Conservation (phyloP, 176 grass and related monocot species). For the Aegilops umbellulata region DNA sequence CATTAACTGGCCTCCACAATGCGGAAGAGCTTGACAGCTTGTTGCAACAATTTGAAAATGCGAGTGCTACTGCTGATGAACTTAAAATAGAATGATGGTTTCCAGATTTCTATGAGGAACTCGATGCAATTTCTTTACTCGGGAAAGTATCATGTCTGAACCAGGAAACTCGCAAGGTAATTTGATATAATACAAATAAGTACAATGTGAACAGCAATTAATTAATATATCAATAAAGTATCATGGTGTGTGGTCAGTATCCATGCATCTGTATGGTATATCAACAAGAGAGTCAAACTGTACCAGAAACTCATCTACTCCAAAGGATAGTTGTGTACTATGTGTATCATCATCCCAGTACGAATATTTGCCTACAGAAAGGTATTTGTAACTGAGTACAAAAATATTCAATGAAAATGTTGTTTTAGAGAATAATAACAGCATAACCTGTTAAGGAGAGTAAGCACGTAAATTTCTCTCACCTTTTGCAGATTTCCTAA, state of each 20-base stretch:
- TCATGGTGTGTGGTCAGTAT: background rate
- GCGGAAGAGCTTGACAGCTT: background rate
- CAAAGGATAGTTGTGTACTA: slow-evolving; percentile 79
- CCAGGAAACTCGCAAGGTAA: background rate
- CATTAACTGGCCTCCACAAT: background rate
- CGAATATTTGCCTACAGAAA: slow-evolving; percentile 56
- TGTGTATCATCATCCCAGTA: slow-evolving; percentile 92
- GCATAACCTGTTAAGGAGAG: background rate
- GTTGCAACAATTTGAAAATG: background rate
- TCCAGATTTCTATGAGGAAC: background rate
- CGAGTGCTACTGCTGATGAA: background rate
- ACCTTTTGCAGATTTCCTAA: slow-evolving; percentile 74
- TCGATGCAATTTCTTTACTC: background rate
- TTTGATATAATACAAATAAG: background rate
- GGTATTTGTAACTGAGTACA: slow-evolving; percentile 13
- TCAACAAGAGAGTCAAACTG: background rate
- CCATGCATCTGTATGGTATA: background rate
- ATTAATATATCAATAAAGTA: slow-evolving; percentile 9
- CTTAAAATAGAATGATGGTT: slow-evolving; percentile 15
- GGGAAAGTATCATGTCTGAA: background rate
- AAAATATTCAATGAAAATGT: slow-evolving; percentile 2
- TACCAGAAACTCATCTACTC: slow-evolving; percentile 91
- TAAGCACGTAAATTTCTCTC: slow-evolving; percentile 11
- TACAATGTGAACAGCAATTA: background rate
- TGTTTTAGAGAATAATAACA: slow-evolving; percentile 25